Evolutionary conservation across 345 rosid genomes (phyloP).

Genomic region (Gossypium australe): DNA sequence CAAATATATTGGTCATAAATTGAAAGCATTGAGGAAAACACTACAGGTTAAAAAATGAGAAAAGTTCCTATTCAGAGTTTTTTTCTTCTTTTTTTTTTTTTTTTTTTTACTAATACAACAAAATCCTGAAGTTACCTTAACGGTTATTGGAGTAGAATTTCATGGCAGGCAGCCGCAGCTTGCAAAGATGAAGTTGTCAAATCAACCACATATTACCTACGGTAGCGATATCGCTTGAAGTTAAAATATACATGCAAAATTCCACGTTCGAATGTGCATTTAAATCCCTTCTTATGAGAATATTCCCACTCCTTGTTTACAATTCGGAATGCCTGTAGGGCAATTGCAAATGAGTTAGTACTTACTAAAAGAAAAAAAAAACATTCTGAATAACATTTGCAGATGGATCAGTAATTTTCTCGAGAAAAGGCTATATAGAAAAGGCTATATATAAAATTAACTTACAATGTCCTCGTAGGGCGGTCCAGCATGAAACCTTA

Average conservation of each 20-base stretch:
- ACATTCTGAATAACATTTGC: neutral
- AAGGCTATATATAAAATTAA: neutral
- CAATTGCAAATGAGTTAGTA: constrained; percentile 1
- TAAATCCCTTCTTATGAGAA: constrained; percentile 94
- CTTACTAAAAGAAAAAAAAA: neutral
- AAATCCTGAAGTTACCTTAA: neutral
- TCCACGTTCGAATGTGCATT: constrained; percentile 92
- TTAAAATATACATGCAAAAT: constrained; percentile 84
- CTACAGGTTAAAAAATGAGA: neutral
- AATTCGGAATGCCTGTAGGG: constrained; percentile 67
- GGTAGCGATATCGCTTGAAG: constrained; percentile 87
- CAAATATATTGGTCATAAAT: neutral
- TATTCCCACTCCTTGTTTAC: constrained; percentile 98
- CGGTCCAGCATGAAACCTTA: constrained; percentile 91
- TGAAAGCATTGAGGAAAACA: neutral
- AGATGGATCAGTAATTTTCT: neutral
- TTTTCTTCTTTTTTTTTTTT: neutral
- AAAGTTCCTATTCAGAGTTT: neutral
- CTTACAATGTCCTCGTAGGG: constrained; percentile 93
- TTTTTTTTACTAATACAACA: neutral
- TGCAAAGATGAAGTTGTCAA: neutral
- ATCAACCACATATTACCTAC: constrained; percentile 40
- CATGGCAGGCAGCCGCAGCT: neutral
- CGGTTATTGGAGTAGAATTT: neutral
- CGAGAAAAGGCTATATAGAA: no score